Evolutionary conservation across 805 yeast species (phyloP).

Genomic region (Zygotorulaspora florentina): DNA sequence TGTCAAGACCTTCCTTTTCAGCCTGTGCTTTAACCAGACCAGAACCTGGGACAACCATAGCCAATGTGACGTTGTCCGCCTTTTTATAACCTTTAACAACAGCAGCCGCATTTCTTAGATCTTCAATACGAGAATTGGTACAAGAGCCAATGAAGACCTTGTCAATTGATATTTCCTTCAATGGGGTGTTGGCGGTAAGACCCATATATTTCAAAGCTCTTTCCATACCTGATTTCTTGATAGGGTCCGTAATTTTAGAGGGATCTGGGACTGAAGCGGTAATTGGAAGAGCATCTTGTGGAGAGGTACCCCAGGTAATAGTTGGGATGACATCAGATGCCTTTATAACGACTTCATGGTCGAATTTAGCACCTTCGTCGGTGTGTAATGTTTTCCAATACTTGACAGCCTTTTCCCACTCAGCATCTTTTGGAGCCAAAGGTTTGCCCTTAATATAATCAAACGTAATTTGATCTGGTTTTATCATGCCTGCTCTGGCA

Average conservation of each 20-base stretch:
- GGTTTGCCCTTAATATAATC: slow-evolving; percentile 91
- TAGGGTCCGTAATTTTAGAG: slow-evolving; percentile 61
- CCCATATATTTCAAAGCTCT: slow-evolving; percentile 94
- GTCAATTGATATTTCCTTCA: slow-evolving; percentile 72
- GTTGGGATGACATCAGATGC: slow-evolving; percentile 91
- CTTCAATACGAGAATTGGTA: slow-evolving; percentile 97
- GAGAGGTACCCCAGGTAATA: slow-evolving; percentile 99
- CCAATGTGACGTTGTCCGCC: slow-evolving; percentile 75
- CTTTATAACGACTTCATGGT: slow-evolving; percentile 71
- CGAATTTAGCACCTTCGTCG: slow-evolving; percentile 89
- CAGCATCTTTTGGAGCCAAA: slow-evolving; percentile 86
- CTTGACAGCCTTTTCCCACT: slow-evolving; percentile 89
- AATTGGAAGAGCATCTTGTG: slow-evolving; percentile 96
- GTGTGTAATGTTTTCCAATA: slow-evolving; percentile 89
- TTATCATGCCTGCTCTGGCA: slow-evolving; percentile 99
- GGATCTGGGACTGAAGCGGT: slow-evolving; percentile 92
- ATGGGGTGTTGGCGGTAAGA: slow-evolving; percentile 73
- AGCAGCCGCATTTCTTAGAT: slow-evolving; percentile 89
- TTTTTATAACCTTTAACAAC: slow-evolving; percentile 87
- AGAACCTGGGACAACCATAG: slow-evolving; percentile 95
- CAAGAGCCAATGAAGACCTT: slow-evolving; percentile 98
- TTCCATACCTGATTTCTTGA: slow-evolving; percentile 77
- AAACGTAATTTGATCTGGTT: slow-evolving; percentile 87
- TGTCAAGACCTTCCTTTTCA: slow-evolving; percentile 90
- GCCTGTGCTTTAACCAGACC: slow-evolving; percentile 93